Evolutionary conservation across 2,329 filamentous ascomycete species (phyloP).

Genomic region (Fulvia fulva): DNA sequence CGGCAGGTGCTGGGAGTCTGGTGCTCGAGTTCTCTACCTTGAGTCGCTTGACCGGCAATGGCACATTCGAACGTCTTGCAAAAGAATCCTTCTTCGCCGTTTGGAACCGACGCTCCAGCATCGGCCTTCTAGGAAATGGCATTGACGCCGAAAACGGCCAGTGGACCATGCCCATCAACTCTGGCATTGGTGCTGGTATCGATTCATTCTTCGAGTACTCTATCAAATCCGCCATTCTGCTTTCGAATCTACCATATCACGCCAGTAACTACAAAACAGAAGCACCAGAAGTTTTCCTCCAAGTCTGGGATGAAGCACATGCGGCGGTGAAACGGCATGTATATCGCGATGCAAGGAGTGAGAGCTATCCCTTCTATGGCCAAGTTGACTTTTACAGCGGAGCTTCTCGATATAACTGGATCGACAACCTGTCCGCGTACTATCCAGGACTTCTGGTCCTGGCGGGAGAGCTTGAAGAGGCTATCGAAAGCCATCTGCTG

Average conservation of each 20-base stretch:
- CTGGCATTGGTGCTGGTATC: conserved; percentile 93
- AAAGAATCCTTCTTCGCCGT: conserved; percentile 96
- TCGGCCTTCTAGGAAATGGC: conserved; percentile 83
- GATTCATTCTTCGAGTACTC: conserved; percentile 99
- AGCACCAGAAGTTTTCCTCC: conserved; percentile 72
- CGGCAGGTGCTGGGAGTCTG: conserved; percentile 90
- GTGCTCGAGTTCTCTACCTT: conserved; percentile 90
- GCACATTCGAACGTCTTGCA: conserved; percentile 80
- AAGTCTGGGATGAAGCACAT: conserved; percentile 81
- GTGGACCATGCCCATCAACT: conserved; percentile 76
- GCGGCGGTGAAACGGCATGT: conserved; percentile 84
- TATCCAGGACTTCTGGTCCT: conserved; percentile 85
- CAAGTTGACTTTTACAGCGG: conserved; percentile 87
- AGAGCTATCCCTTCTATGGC: conserved; percentile 86
- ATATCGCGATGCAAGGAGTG: conserved; percentile 64
- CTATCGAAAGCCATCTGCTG: conserved; percentile 81
- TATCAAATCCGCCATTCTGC: conserved; percentile 84
- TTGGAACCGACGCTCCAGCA: conserved; percentile 81
- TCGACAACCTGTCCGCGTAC: conserved; percentile 92
- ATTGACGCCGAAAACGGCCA: conserved; percentile 87
- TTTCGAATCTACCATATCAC: conserved; percentile 62
- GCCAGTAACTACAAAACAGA: conserved; percentile 54
- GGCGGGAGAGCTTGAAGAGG: conserved; percentile 86
- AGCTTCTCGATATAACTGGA: conserved; percentile 85
- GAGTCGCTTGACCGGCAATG: conserved; percentile 80